Evolutionary conservation across 176 grass and related monocot genomes (phyloP), one percentile per base, ranked within the genome.

Genomic region (Canna indica): DNA sequence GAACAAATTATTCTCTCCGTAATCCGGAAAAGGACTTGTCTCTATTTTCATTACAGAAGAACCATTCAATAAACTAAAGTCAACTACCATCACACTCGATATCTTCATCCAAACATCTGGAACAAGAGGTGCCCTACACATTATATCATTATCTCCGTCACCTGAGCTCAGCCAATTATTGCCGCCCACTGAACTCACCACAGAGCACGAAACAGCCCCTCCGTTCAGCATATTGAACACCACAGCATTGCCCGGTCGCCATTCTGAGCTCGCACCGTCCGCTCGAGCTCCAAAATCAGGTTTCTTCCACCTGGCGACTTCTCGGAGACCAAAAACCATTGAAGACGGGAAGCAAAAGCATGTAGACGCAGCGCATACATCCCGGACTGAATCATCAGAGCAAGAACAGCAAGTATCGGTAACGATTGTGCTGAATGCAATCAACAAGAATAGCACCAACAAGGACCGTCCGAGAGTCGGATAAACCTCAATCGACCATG

Each of bases 91-190:
- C 65, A 77, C 89, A 33, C 61, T 76, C 38, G 86, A 87, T 46
- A 77, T 73, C 72, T 69, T 85, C 82, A 93, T 99, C 94, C 89
- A 99, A 67, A 87, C 80, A 84, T 93, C 86, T 32, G 86, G 86
- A 65, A 93, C 83, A 52, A 93, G 81, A 35, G 89, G 81, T 34
- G 86, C 80, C 59, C 83, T 75, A 59, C 94, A 93, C 20, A 75
- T 81, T 50, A 32, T 72, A n/a, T 7, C 67, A 60, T 71, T 73
- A 65, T 83, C 72, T 26, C 54, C 79, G 45, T 48, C 73, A 22
- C 64, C 72, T 73, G 36, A 22, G 61, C 74, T 77, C 63, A 75
- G 60, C 31, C 70, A 73, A 78, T 80, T 61, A 27, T 35, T 68
- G 3, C 73, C 59, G 38, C 76, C 72, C 80, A 67, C 26, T 6